These are phyloP conservation scores for Cymodocea nodosa DNA, from an alignment of 116 monocot species.

Conservation along the genomic window DNA sequence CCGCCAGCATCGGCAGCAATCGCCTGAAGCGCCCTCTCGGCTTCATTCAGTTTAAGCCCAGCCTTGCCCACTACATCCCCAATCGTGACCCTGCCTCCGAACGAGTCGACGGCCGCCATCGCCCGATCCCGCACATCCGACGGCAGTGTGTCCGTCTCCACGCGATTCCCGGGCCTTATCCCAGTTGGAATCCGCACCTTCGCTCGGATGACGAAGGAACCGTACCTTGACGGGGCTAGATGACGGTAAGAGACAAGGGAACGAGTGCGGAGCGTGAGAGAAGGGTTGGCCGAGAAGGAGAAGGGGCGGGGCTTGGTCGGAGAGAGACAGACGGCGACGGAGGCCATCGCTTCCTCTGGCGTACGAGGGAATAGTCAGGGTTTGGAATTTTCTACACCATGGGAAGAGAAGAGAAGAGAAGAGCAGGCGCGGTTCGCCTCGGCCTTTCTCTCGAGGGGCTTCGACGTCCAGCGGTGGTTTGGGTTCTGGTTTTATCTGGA, in stretches of 20 bases:
- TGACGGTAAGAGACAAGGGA: neutral
- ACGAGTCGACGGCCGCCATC: conserved; percentile 68
- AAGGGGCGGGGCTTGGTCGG: conserved; percentile 2
- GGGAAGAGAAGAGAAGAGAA: no score
- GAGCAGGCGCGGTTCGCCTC: no score
- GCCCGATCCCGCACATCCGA: conserved; percentile 56
- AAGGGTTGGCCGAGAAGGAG: neutral
- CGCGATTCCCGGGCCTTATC: conserved; percentile 36
- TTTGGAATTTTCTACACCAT: no score
- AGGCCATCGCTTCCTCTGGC: neutral
- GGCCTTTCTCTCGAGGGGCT: no score
- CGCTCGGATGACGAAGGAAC: conserved; percentile 22
- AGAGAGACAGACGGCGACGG: neutral
- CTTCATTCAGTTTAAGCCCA: conserved; percentile 65
- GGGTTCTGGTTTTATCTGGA: no score
- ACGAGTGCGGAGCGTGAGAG: neutral
- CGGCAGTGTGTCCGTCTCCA: conserved; percentile 79
- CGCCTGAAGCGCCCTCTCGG: conserved; percentile 85
- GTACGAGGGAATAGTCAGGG: no score
- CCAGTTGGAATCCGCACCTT: conserved; percentile 37
- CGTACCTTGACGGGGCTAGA: neutral
- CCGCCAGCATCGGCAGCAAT: conserved; percentile 83
- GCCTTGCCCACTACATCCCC: conserved; percentile 73
- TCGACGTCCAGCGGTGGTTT: no score
- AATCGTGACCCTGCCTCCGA: conserved; percentile 72